Conservation (phyloP, 345 rosid species). For the Adansonia digitata region DNA sequence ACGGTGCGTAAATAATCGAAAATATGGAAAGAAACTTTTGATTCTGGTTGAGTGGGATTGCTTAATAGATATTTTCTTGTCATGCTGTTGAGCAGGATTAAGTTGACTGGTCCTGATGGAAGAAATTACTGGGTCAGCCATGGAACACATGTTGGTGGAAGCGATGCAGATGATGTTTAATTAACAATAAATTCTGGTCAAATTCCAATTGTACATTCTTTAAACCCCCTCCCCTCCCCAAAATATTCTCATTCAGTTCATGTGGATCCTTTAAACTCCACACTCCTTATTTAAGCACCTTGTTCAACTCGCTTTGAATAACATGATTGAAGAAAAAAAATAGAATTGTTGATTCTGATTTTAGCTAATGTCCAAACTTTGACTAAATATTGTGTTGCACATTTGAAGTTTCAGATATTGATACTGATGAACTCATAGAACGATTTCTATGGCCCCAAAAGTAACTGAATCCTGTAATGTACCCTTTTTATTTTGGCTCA, state of each 20-base stretch:
- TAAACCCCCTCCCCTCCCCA: no score
- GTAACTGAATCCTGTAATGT: no score
- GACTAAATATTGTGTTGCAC: slow-evolving; percentile 5
- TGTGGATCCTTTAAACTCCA: slow-evolving; percentile 22
- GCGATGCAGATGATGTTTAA: slow-evolving; percentile 34
- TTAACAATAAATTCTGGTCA: slow-evolving; percentile 8
- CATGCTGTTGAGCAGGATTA: slow-evolving; percentile 58
- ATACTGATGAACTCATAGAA: not conserved
- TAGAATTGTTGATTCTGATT: slow-evolving; percentile 29
- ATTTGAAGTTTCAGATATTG: not conserved
- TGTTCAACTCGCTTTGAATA: slow-evolving; percentile 20
- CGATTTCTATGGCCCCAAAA: not conserved
- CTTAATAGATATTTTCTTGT: slow-evolving; percentile 2
- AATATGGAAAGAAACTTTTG: not conserved
- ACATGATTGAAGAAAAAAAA: slow-evolving; percentile 10
- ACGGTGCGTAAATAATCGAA: slow-evolving; percentile 50
- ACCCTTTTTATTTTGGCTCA: not conserved
- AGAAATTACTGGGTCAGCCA: slow-evolving; percentile 68
- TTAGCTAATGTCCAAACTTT: slow-evolving; percentile 7
- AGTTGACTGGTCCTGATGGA: slow-evolving; percentile 88
- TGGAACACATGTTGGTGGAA: slow-evolving; percentile 71
- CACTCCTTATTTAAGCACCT: slow-evolving; percentile 19
- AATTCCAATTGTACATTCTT: slow-evolving; percentile 45
- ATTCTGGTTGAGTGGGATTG: slow-evolving; percentile 5
- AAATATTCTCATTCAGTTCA: slow-evolving; percentile 22